These are phyloP conservation scores for Arctium lappa DNA, from an alignment of 129 eudicot genomes.

Conservation along the genomic window DNA sequence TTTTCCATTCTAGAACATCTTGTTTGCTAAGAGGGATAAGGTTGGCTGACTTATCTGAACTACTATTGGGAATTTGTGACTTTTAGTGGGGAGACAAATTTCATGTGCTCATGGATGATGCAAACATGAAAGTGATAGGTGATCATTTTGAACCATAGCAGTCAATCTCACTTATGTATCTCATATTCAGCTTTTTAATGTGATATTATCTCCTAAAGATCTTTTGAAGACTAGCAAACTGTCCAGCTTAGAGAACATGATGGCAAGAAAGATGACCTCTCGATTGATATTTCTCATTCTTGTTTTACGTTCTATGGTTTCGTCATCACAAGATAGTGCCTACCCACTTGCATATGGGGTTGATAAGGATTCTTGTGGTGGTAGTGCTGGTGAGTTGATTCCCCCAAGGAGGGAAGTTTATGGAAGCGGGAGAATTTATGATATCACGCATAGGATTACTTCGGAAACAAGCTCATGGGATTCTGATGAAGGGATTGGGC, in stretches of 20 bases:
- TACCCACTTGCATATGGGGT: slow-evolving; percentile 23
- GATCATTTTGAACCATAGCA: neutral
- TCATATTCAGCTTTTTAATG: neutral
- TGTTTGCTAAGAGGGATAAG: slow-evolving; percentile 3
- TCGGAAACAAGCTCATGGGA: slow-evolving; percentile 41
- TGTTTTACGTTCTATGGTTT: slow-evolving; percentile 3
- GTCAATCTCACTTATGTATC: neutral
- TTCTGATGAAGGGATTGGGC: slow-evolving; percentile 49
- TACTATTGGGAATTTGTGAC: slow-evolving; percentile 8
- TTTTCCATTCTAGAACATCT: neutral
- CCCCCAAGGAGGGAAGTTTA: slow-evolving; percentile 53
- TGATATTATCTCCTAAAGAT: neutral
- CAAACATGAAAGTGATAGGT: slow-evolving; percentile 6
- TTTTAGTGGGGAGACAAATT: neutral
- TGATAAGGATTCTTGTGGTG: slow-evolving; percentile 17
- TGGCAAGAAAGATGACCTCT: slow-evolving; percentile 20
- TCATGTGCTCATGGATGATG: slow-evolving; percentile 10
- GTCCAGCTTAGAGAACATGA: neutral
- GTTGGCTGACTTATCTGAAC: neutral
- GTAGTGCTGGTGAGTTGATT: slow-evolving; percentile 4
- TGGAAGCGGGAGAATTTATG: slow-evolving; percentile 50
- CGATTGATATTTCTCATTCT: slow-evolving; percentile 14
- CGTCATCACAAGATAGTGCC: slow-evolving; percentile 20
- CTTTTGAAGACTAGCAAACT: slow-evolving; percentile 13
- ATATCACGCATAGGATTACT: slow-evolving; percentile 61